phyloP scores from a whole-genome alignment of 73 alveolate genomes.

The Uronychia binucleata region DNA sequence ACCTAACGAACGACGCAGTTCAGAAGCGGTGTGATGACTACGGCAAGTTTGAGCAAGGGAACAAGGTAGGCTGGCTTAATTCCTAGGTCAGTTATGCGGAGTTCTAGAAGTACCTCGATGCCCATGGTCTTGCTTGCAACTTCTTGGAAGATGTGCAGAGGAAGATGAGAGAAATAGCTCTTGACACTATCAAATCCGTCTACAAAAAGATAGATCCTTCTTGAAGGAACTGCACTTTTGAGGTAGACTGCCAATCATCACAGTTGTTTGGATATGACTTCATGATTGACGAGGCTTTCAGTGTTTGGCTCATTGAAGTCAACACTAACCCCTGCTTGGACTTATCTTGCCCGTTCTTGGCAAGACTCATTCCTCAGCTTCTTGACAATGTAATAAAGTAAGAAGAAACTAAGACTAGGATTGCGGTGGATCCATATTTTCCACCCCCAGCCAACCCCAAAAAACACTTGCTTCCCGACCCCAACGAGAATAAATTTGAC shows the following conservation, averaged over 20 bases:
- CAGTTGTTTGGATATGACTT: slow-evolving; percentile 48
- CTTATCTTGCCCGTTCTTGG: slow-evolving; percentile 12
- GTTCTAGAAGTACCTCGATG: slow-evolving; percentile 56
- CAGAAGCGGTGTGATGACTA: slow-evolving; percentile 75
- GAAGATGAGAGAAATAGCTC: slow-evolving; percentile 45
- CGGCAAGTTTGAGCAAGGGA: slow-evolving; percentile 76
- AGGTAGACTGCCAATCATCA: not conserved
- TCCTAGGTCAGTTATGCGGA: slow-evolving; percentile 37
- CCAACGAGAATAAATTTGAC: slow-evolving; percentile 15
- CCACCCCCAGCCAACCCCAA: slow-evolving; percentile 33
- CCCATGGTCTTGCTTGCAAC: slow-evolving; percentile 44
- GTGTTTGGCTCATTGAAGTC: slow-evolving; percentile 85
- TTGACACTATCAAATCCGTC: slow-evolving; percentile 27
- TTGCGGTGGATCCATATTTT: slow-evolving; percentile 24
- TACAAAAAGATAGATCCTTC: slow-evolving; percentile 35
- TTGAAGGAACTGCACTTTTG: slow-evolving; percentile 21
- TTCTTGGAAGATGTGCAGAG: slow-evolving; percentile 48
- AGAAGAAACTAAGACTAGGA: not conserved
- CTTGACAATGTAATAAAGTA: slow-evolving; percentile 9
- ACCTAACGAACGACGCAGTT: slow-evolving; percentile 79
- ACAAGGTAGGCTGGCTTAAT: slow-evolving; percentile 44
- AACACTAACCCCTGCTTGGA: slow-evolving; percentile 82
- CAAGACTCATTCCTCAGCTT: slow-evolving; percentile 23
- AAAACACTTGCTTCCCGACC: slow-evolving; percentile 29
- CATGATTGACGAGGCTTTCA: slow-evolving; percentile 73